These are phyloP conservation scores for Ceratocystis destructans DNA, from an alignment of 2,329 filamentous ascomycete species.

Conservation along the genomic window DNA sequence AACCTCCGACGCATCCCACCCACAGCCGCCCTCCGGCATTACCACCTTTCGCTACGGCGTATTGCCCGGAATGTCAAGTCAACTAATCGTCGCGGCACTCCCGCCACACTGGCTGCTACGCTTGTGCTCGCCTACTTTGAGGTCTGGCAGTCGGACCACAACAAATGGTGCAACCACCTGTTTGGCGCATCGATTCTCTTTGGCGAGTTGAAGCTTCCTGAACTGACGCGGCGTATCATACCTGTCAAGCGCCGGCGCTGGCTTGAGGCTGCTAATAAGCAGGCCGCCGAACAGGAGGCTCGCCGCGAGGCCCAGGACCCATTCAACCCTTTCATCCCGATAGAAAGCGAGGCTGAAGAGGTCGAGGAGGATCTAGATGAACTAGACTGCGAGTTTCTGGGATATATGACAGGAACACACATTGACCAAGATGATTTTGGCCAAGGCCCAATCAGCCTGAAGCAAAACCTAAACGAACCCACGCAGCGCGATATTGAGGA, in stretches of 20 bases:
- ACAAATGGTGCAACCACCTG: slow-evolving; percentile 90
- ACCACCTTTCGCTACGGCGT: slow-evolving; percentile 68
- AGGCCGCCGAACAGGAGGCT: slow-evolving; percentile 13
- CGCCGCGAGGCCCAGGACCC: slow-evolving; percentile 22
- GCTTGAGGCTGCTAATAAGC: slow-evolving; percentile 29
- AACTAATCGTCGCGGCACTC: slow-evolving; percentile 52
- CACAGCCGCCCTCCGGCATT: slow-evolving; percentile 79
- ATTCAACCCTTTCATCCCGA: slow-evolving; percentile 23
- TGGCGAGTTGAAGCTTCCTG: slow-evolving; percentile 63
- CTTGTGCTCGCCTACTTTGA: slow-evolving; percentile 83
- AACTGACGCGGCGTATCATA: slow-evolving; percentile 58
- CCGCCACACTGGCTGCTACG: slow-evolving; percentile 76
- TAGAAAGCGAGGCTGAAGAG: slow-evolving; percentile 20
- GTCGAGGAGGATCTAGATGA: slow-evolving; percentile 27
- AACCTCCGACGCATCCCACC: slow-evolving; percentile 60
- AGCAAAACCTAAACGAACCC: slow-evolving; percentile 28
- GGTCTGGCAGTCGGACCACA: slow-evolving; percentile 85
- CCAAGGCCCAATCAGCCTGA: slow-evolving; percentile 25
- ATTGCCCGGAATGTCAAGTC: slow-evolving; percentile 64
- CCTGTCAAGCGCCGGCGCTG: slow-evolving; percentile 40
- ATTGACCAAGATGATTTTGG: slow-evolving; percentile 30
- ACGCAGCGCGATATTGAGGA: slow-evolving; percentile 57
- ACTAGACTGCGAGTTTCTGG: slow-evolving; percentile 32
- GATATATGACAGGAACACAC: slow-evolving; percentile 29
- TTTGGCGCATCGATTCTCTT: slow-evolving; percentile 72